Evolutionary conservation across 805 yeast species (phyloP), one percentile per base, ranked within the genome.

Genomic region (Zygoascus bituminiphila): DNA sequence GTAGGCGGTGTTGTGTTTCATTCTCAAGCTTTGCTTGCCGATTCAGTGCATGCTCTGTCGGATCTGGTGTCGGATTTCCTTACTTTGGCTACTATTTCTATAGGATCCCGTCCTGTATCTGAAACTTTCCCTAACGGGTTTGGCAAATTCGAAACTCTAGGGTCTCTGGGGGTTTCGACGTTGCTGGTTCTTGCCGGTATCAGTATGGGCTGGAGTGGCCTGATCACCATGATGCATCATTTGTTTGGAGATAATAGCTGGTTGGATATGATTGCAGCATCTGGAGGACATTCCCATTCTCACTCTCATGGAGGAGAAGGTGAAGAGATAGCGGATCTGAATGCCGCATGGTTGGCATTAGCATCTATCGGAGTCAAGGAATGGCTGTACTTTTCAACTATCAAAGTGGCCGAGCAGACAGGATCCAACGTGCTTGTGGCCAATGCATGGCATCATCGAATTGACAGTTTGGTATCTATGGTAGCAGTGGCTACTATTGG

Each of bases 401-500:
- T 82, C 66, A 78, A 79, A 52, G 79, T 93, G 20, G 98, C 97
- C 1, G 71, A 73, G 44, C 71, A 76, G 52, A 76, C 87, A 24
- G 84, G 86, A 61, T 88, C 96, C 0, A 87, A 88, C 53, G 98
- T 93, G 2, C 73, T 93, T 43, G 80, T 87, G 44, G 98, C 98
- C 3, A 93, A 93, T 62, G 98, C 98, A 2, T 93, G 98, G 98
- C 98, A 93, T 64, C 98, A 93, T 62, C 75, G 98, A 54, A 93
- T 91, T 9, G 98, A 93, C 62, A 84, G 95, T 0, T 64, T 93
- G 57, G 94, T 98, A 0, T 87, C 97, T 0, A 73, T 84, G 20
- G 98, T 91, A 6, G 97, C 98, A 0, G 74, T 91, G 19, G 76
- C 81, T 3, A 88, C 98, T 0, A 93, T 93, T 45, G 77, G 94